Evolutionary conservation across 495 filamentous ascomycete species (phyloP), one percentile per base, ranked within the genome.

Genomic region (Tuber microsphaerosporum): DNA sequence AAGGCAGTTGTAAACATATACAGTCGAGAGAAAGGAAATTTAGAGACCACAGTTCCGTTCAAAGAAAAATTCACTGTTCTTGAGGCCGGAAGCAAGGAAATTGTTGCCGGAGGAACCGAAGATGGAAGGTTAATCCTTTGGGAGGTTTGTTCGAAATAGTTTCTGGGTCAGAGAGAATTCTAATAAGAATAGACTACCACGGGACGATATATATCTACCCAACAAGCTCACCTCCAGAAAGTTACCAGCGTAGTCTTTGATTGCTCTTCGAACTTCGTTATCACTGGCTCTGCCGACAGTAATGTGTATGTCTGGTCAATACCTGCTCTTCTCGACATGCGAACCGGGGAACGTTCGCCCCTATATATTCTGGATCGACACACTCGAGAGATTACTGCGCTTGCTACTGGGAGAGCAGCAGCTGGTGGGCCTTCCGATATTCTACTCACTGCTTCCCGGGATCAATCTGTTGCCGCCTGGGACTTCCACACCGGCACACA

Each of bases 1-100:
- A 98, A 97, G 84, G 93, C 93, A 1, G 90, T 96, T 43, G 87
- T 99, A 9, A 93, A 97, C 85, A 92, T 99, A 73, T 98, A 97
- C 82, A 92, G 88, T 72, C 88, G 93, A 71, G 87, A 91, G 73
- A 92, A 91, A 70, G 92, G 92, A 22, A 95, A 91, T 78, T 92
- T 96, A 81, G 94, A 97, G 84, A 91, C 92, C 10, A 86, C 92
- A 34, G 89, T 97, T 16, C 91, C 93, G 4, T 97, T 97, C 76
- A 90, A 82, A 89, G 10, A 94, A 97, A 84, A 89, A 91, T 79
- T 93, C 95, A 82, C 91, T 88, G 79, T 92, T 91, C 85, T 84
- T 94, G 81, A 87, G 83, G 74, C 85, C 86, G 82, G 88, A 26
- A 45, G 69, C 80, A 90, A 91, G 71, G 87, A 87, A 74, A 87